Evolutionary conservation across 1,284 basidiomycete genomes (phyloP), one percentile per base, ranked within the genome.

Genomic region (Ganoderma leucocontextum): DNA sequence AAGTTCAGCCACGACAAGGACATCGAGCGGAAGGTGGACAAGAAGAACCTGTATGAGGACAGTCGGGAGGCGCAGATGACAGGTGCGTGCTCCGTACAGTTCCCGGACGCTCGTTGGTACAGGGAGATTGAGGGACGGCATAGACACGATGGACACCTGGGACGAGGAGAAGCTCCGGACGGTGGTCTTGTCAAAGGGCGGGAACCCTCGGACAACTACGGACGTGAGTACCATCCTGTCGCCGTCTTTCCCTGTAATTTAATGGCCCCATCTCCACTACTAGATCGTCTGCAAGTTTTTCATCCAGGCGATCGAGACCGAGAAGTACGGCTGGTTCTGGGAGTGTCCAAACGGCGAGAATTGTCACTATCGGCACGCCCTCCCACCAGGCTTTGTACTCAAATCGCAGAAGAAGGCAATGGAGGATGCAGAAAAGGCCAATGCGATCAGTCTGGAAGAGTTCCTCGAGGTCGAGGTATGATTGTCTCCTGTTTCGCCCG

Each of bases 111-210:
- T 2, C 4, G 47, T 53, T 44, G 36, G 70, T n/a, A 35, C 38
- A 53, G 22, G 33, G 47, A 42, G 15, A 29, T 44, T 63, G 33
- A 66, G 13, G 22, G 49, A 35, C 9, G 53, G 42, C 8, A 39
- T 74, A 94, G 96, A 98, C 80, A 98, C 96, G 10, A 99, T 99
- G 97, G 97, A 98, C 75, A 92, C 86, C 75, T 99, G 97, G 97
- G 96, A 99, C 82, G 94, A 99, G 74, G 96, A 91, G 74, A 99
- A 97, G 82, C 84, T 99, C 62, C 86, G 91, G 61, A 88, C 83
- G 35, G 98, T 99, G 68, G 94, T 99, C 10, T 77, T 91, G 17
- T 95, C 94, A 64, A 99, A 99, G 81, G 86, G 89, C 67, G 95
- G 95, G 41, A 98, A 98, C 80, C 96, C 96, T 62, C 88, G 90